Percentiles rank a stretch among this genome's conserved stretches.
phyloP scores from a whole-genome alignment of 257 asterid genomes.

The Solanum pinnatisectum region DNA sequence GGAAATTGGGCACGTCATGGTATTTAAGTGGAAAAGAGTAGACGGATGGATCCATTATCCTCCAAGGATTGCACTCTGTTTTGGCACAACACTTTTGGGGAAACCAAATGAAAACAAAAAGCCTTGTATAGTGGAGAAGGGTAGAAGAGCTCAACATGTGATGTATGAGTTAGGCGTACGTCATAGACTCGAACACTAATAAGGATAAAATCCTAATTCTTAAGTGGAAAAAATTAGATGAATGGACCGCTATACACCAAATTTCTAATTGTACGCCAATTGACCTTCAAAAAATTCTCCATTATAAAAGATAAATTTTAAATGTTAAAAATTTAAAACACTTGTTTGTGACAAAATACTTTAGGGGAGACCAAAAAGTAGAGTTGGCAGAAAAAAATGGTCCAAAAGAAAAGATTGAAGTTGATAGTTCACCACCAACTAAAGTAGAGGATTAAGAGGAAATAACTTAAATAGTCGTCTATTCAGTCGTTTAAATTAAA shows the following conservation, averaged over 20 bases:
- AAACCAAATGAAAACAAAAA: background rate
- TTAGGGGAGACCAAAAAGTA: background rate
- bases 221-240: too few relatives aligned
- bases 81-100: background rate
- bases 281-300: background rate
- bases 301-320: background rate
- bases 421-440: slow-evolving; percentile 29
- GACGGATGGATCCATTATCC: background rate
- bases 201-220: too few relatives aligned
- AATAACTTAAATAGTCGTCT: background rate
- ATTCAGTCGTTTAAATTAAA: background rate
- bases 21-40: background rate
- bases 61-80: background rate
- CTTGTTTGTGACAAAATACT: background rate
- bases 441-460: background rate
- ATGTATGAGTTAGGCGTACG: background rate
- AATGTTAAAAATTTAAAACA: background rate
- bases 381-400: background rate
- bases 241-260: background rate
- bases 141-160: background rate
- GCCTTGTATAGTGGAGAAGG: background rate
- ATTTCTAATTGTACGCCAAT: background rate
- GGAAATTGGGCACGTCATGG: too few relatives aligned
- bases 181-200: background rate
- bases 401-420: background rate